Evolutionary conservation across 306 rosid species (phyloP), one percentile per base, ranked within the genome.

Genomic region (Pueraria montana): DNA sequence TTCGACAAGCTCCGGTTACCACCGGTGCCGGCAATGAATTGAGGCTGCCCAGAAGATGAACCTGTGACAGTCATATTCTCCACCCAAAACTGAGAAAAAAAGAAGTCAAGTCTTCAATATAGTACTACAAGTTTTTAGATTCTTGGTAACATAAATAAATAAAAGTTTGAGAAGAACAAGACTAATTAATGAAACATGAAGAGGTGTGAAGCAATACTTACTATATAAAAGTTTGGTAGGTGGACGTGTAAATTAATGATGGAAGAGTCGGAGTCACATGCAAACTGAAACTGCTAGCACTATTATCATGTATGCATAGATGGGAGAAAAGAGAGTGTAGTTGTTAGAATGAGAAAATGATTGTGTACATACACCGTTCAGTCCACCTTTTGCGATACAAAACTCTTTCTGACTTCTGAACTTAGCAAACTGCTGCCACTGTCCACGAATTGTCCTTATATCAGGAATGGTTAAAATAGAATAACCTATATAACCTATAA

Each of bases 1-100:
- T 91, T 87, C 0, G 98, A 86, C 52, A 70, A 72, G 74, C 92
- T 94, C 52, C 81, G 83, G 73, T 84, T 90, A 65, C 91, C 98
- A 65, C 91, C 98, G 38, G 91, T 76, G 87, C 94, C 88, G 3
- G 88, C 61, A 53, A 92, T 83, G 87, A 94, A 92, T 38, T 94
- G 98, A 3, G 95, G 92, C 78, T 86, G 95, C 81, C 68, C 86
- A 53, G 89, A 63, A 62, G 81, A 76, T 52, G 92, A 79, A 63
- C 85, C 86, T 13, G 80, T 79, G 30, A 45, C 52, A 16, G 87
- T 89, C 97, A 90, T 92, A 27, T 82, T 69, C 63, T 52, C 67
- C 63, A 72, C 24, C 56, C 59, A 13, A 20, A 66, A 76, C 85
- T 30, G 36, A 62, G 6, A 26, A 48, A 23, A 42, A 66, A 6